Conservation (phyloP, 2,329 filamentous ascomycete genomes). For the Pseudovirgaria hyperparasitica region DNA sequence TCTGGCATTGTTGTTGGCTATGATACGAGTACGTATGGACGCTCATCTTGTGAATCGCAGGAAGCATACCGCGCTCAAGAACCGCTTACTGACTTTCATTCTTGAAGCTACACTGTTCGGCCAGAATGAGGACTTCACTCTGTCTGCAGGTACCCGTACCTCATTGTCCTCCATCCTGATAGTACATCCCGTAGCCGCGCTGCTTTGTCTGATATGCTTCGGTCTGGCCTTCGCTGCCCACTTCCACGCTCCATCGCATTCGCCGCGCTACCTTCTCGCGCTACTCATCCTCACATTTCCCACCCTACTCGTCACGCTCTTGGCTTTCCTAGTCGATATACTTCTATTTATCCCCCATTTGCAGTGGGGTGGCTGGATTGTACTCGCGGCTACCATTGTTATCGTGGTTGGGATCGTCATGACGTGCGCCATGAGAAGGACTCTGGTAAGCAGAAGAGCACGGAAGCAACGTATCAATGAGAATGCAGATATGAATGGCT, state of each 20-base stretch:
- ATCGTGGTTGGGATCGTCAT: conserved; percentile 72
- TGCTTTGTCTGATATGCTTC: conserved; percentile 76
- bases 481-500: conserved; percentile 94
- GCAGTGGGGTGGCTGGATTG: conserved; percentile 88
- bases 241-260: conserved; percentile 78
- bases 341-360: conserved; percentile 89
- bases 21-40: conserved; percentile 54
- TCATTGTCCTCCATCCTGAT: conserved; percentile 81
- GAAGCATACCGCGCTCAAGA: neutral
- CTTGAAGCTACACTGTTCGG: too few species aligned
- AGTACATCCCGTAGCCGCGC: conserved; percentile 79
- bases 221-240: conserved; percentile 69
- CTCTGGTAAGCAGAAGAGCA: conserved; percentile 83
- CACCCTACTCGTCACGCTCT: conserved; percentile 67
- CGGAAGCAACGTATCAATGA: conserved; percentile 81
- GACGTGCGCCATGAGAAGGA: conserved; percentile 88
- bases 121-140: conserved; percentile 52
- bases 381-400: conserved; percentile 76
- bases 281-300: conserved; percentile 79
- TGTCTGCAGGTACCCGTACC: conserved; percentile 51
- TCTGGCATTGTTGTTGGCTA: conserved; percentile 73
- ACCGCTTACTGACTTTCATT: too few species aligned
- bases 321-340: conserved; percentile 88
- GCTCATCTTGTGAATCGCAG: neutral
- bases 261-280: conserved; percentile 71